These are phyloP conservation scores for Hyaloscypha variabilis DNA, from an alignment of 495 filamentous ascomycete species.

Conservation along the genomic window DNA sequence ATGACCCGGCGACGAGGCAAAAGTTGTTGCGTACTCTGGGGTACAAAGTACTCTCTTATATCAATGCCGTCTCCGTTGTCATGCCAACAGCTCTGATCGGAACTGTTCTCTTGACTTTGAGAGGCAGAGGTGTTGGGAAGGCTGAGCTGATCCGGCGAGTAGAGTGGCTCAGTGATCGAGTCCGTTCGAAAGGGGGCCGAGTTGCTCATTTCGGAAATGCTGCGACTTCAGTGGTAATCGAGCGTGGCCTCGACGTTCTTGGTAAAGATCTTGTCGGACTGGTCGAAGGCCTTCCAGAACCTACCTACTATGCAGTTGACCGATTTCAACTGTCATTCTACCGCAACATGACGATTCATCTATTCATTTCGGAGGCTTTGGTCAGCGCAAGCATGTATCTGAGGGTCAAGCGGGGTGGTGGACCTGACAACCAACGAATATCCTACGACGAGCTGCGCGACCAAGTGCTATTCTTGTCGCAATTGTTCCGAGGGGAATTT, in stretches of 20 bases:
- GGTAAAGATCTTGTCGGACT: conserved; percentile 84
- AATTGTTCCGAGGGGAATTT: conserved; percentile 94
- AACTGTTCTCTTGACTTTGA: conserved; percentile 87
- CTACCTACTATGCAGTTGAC: conserved; percentile 91
- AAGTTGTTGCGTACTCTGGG: conserved; percentile 80
- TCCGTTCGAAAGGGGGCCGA: conserved; percentile 82
- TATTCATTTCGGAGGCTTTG: conserved; percentile 90
- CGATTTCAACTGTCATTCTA: conserved; percentile 97
- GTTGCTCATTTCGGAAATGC: conserved; percentile 90
- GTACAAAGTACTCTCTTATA: conserved; percentile 88
- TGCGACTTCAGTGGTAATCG: conserved; percentile 78
- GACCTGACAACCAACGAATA: conserved; percentile 77
- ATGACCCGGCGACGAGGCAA: conserved; percentile 49
- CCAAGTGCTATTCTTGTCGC: conserved; percentile 87
- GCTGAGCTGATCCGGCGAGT: conserved; percentile 82
- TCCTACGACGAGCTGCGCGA: conserved; percentile 67
- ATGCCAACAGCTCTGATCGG: conserved; percentile 97
- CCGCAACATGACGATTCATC: conserved; percentile 97
- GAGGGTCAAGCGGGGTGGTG: conserved; percentile 84
- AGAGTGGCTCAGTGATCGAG: conserved; percentile 84
- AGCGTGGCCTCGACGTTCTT: conserved; percentile 87
- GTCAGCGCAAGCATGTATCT: conserved; percentile 90
- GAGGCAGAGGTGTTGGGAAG: conserved; percentile 90
- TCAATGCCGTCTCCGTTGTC: conserved; percentile 93
- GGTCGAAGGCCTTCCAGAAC: conserved; percentile 77